These are phyloP conservation scores for Sambucus nigra DNA, from an alignment of 129 eudicot species.

Conservation along the genomic window DNA sequence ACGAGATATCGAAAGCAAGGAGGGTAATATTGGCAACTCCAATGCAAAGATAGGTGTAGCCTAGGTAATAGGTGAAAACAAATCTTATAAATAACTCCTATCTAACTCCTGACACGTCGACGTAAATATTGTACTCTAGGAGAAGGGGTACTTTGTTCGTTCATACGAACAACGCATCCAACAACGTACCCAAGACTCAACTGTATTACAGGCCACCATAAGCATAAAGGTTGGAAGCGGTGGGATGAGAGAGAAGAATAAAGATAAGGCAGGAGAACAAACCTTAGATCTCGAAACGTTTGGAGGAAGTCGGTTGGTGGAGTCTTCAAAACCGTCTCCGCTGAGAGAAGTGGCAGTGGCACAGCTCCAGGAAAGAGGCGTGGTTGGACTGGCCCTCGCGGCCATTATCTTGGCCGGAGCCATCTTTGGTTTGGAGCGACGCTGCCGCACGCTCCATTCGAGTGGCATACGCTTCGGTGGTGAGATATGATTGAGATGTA, in stretches of 20 bases:
- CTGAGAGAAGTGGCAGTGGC: neutral
- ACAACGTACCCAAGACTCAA: neutral
- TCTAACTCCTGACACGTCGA: conserved; percentile 4
- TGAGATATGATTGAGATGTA: neutral
- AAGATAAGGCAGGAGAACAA: neutral
- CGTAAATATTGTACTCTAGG: neutral
- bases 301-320: neutral
- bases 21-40: neutral
- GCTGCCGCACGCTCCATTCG: conserved; percentile 11
- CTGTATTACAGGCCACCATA: neutral
- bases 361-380: conserved; percentile 9
- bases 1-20: neutral
- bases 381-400: conserved; percentile 4
- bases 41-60: neutral
- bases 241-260: neutral
- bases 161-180: neutral
- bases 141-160: neutral
- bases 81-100: too few relatives aligned
- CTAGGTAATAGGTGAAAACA: neutral
- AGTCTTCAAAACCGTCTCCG: conserved; percentile 5
- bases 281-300: conserved; percentile 7
- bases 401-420: neutral
- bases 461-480: neutral
- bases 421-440: conserved; percentile 1
- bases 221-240: neutral